A percentile compares a stretch with the other conserved stretches of the same genome.
Conservation (phyloP, 257 asterid species). For the Solanum boliviense region DNA sequence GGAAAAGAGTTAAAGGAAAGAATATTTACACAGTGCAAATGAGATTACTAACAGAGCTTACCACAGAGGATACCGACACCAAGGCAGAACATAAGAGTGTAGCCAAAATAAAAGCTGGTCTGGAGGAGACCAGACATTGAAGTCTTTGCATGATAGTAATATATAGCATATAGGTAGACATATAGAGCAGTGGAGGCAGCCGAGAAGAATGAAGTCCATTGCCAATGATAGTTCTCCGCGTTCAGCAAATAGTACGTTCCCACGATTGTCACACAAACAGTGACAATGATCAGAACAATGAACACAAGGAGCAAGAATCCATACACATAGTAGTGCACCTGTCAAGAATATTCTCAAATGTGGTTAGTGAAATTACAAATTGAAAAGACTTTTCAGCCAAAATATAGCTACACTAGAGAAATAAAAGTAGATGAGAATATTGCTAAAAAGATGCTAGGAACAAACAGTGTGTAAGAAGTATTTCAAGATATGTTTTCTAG, state of each 20-base stretch:
- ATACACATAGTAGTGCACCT: conserved; percentile 71
- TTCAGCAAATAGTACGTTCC: conserved; percentile 78
- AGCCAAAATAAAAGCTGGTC: conserved; percentile 77
- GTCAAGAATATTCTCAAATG: conserved; percentile 6
- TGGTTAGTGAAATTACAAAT: background rate
- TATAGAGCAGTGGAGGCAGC: conserved; percentile 75
- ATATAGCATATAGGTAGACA: conserved; percentile 59
- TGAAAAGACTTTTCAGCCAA: background rate
- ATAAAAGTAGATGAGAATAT: background rate
- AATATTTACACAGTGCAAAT: background rate
- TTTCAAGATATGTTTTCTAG: background rate
- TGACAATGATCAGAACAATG: conserved; percentile 68
- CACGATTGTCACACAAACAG: conserved; percentile 70
- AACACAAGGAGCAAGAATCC: conserved; percentile 80
- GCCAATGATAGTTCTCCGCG: conserved; percentile 85
- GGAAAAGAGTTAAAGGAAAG: background rate
- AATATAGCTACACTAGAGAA: background rate
- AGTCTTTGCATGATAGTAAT: conserved; percentile 62
- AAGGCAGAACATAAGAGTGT: conserved; percentile 71
- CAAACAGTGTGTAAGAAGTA: background rate
- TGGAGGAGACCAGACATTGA: conserved; percentile 78
- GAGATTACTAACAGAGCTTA: conserved; percentile 8
- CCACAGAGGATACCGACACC: conserved; percentile 77
- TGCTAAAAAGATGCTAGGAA: background rate
- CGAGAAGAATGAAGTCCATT: conserved; percentile 71